phyloP scores from a whole-genome alignment of 495 filamentous ascomycete genomes.

The Penicillium taxi region DNA sequence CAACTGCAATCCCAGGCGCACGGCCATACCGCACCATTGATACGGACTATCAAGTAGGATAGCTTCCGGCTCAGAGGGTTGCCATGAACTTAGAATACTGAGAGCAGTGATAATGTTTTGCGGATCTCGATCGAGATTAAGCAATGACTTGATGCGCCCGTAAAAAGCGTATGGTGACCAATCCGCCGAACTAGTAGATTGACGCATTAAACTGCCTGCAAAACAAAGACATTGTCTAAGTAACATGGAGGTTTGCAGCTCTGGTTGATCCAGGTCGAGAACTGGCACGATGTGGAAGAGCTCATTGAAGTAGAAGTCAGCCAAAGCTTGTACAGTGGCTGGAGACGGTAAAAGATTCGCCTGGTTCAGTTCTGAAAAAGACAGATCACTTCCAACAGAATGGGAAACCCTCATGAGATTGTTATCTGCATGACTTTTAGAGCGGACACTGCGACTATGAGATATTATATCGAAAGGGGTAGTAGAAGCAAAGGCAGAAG shows the following conservation, averaged over 20 bases:
- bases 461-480: not conserved
- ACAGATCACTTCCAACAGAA: constrained; percentile 3
- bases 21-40: constrained; percentile 15
- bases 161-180: constrained; percentile 9
- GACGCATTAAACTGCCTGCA: constrained; percentile 13
- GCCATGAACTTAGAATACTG: constrained; percentile 9
- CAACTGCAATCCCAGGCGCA: constrained; percentile 11
- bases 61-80: constrained; percentile 2
- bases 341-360: constrained; percentile 3
- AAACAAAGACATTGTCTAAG: constrained; percentile 12
- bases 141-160: constrained; percentile 11
- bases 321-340: constrained; percentile 2
- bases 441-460: no score
- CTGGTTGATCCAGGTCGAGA: constrained; percentile 4
- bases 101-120: constrained; percentile 5
- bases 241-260: constrained; percentile 4
- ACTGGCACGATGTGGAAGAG: constrained; percentile 8
- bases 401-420: not conserved
- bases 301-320: constrained; percentile 11
- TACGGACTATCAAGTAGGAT: constrained; percentile 14
- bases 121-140: constrained; percentile 9
- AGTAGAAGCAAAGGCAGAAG: not conserved
- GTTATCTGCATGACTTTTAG: no score
- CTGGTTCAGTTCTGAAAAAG: constrained; percentile 6
- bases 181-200: constrained; percentile 2